A percentile compares a stretch with the other conserved stretches of the same genome.
phyloP scores from a whole-genome alignment of 2,329 filamentous ascomycete genomes.

The Apiospora saccharicola region DNA sequence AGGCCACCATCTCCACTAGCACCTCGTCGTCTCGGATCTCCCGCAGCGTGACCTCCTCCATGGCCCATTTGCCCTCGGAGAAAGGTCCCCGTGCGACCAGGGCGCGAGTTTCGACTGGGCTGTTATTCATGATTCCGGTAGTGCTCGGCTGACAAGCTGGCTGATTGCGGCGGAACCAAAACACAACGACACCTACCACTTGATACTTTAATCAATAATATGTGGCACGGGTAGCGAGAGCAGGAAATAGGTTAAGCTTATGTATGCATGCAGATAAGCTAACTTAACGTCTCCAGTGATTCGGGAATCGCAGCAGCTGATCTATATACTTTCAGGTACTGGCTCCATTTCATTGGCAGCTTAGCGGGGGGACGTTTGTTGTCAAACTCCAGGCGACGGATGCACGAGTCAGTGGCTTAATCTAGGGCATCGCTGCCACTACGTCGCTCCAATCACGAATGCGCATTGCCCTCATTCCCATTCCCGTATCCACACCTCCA shows the following conservation, averaged over 20 bases:
- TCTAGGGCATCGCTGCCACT: neutral
- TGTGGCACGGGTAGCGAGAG: too few species aligned
- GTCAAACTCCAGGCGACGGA: neutral
- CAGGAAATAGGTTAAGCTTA: too few species aligned
- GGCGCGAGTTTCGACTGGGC: conserved; percentile 37
- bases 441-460: neutral
- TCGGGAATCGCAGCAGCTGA: neutral
- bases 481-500: neutral
- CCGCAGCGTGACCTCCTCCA: conserved; percentile 41
- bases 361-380: neutral
- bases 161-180: neutral
- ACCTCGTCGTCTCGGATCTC: conserved; percentile 52
- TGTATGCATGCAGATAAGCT: too few species aligned
- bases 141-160: too few species aligned
- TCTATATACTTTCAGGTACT: neutral
- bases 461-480: too few species aligned
- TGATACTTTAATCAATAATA: too few species aligned
- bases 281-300: neutral
- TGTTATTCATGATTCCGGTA: conserved; percentile 3
- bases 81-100: conserved; percentile 42
- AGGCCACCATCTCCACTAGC: conserved; percentile 59
- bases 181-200: too few species aligned
- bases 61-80: conserved; percentile 42
- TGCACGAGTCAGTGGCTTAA: neutral
- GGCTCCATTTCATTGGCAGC: neutral